Evolutionary conservation across 1,139 yeast species (phyloP), one percentile per base, ranked within the genome.

Genomic region (Scheffersomyces titani): DNA sequence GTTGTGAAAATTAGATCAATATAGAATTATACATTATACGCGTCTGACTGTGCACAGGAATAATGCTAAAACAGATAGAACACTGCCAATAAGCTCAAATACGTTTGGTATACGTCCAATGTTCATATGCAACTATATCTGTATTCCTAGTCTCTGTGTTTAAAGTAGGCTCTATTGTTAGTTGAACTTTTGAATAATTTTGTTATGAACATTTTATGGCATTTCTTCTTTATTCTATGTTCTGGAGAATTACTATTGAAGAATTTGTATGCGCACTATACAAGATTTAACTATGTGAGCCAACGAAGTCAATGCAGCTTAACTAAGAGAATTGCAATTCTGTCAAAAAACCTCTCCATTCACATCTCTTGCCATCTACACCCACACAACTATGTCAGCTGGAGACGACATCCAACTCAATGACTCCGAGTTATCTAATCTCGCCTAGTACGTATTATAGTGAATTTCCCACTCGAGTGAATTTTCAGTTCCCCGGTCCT

Each of bases 341-440:
- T 30, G 13, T 11, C 16, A 9, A 30, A 30, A 30, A 2, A 30
- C 40, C 16, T 30, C 40, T 7, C 40, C 40, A 30, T 11, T 1
- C 9, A 11, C 2, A 30, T 22, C 6, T 30, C 9, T 30, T 30
- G 40, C 9, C 40, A 30, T 30, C 24, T 22, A 9, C 7, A 30
- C n/a, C n/a, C 40, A 30, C 16, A 9, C 40, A 30, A 9, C 40
- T 16, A 30, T 30, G 40, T 30, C 40, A 30, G 40, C 40, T 30
- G 49, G 16, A 6, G 49, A 46, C 19, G 87, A 86, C 51, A 82
- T 88, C 11, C 70, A 84, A 55, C 74, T 89, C 54, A 88, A 88
- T 68, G 80, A 85, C 44, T 90, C 97, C 24, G 87, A 87, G 63
- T 73, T 91, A 53, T 97, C 97, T 3, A 90, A 96, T 3, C 83